Evolutionary conservation across 345 rosid species (phyloP).

Genomic region (Gossypium longicalyx): DNA sequence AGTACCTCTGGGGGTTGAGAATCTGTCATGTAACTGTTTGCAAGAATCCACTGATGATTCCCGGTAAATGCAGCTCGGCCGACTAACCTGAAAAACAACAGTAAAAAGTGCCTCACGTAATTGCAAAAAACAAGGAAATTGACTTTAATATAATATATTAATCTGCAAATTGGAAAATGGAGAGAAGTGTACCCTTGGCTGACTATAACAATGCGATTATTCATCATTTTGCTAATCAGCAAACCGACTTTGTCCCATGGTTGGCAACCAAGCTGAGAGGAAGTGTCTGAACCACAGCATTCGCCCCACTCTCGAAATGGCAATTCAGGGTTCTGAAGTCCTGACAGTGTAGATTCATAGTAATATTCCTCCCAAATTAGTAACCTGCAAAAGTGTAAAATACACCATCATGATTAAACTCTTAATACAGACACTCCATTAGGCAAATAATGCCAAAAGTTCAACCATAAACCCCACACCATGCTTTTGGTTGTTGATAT

Average conservation of each 20-base stretch:
- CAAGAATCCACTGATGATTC: conserved; percentile 77
- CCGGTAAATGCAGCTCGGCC: conserved; percentile 93
- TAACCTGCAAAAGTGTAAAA: conserved; percentile 39
- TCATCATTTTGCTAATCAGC: conserved; percentile 70
- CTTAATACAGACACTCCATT: background rate
- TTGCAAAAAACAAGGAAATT: background rate
- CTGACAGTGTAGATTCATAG: conserved; percentile 34
- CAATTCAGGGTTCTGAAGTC: conserved; percentile 24
- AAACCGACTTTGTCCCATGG: conserved; percentile 36
- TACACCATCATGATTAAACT: background rate
- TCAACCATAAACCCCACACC: background rate
- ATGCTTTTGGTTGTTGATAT: background rate
- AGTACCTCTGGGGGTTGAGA: conserved; percentile 75
- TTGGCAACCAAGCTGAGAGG: conserved; percentile 33
- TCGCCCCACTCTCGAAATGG: conserved; percentile 42
- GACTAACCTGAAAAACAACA: conserved; percentile 51
- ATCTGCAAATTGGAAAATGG: background rate
- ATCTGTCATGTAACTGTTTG: conserved; percentile 44
- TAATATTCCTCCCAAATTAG: conserved; percentile 93
- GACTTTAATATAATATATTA: background rate
- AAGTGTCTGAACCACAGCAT: conserved; percentile 27
- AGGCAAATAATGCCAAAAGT: conserved; percentile 7
- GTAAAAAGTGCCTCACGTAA: conserved; percentile 11
- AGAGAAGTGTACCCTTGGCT: conserved; percentile 77
- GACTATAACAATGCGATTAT: conserved; percentile 60